These are phyloP conservation scores for Talaromyces sp. DNA, from an alignment of 2,329 filamentous ascomycete species.

Conservation along the genomic window DNA sequence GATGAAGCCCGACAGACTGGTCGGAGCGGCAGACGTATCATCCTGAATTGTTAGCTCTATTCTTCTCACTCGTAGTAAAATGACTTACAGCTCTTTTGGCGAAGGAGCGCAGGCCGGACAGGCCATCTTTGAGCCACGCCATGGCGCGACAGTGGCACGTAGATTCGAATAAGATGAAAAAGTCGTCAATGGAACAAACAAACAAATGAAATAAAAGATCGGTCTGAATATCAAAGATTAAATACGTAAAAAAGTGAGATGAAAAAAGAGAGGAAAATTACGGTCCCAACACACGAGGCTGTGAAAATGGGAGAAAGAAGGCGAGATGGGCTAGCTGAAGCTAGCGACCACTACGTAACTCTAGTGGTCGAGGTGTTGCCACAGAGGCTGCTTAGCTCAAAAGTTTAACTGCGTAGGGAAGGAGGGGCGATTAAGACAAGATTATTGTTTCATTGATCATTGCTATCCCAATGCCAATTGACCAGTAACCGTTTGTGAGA, in stretches of 20 bases:
- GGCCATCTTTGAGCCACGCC: constrained; percentile 17
- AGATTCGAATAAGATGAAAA: not conserved
- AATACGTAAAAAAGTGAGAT: not conserved
- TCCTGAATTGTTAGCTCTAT: not conserved
- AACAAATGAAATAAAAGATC: not conserved
- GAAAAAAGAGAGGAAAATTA: not conserved
- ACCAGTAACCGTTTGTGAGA: not conserved
- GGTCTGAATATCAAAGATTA: not conserved
- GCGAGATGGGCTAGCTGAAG: constrained; percentile 6
- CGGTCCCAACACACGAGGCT: not conserved
- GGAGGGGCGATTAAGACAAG: not conserved
- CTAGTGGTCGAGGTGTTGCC: not conserved
- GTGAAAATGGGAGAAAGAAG: constrained; percentile 10
- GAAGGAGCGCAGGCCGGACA: constrained; percentile 9
- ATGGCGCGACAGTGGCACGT: constrained; percentile 5
- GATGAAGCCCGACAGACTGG: constrained; percentile 48
- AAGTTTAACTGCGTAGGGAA: not conserved
- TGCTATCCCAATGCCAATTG: not conserved
- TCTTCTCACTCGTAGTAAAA: not conserved
- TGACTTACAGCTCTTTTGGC: constrained; percentile 13
- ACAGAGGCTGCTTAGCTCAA: not conserved
- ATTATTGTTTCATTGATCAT: not conserved
- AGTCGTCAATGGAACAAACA: not conserved
- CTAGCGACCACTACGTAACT: not conserved
- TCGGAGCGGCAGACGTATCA: constrained; percentile 25